Evolutionary conservation across 2,329 filamentous ascomycete genomes (phyloP), one percentile per base, ranked within the genome.

Genomic region (Fusarium temperatum): DNA sequence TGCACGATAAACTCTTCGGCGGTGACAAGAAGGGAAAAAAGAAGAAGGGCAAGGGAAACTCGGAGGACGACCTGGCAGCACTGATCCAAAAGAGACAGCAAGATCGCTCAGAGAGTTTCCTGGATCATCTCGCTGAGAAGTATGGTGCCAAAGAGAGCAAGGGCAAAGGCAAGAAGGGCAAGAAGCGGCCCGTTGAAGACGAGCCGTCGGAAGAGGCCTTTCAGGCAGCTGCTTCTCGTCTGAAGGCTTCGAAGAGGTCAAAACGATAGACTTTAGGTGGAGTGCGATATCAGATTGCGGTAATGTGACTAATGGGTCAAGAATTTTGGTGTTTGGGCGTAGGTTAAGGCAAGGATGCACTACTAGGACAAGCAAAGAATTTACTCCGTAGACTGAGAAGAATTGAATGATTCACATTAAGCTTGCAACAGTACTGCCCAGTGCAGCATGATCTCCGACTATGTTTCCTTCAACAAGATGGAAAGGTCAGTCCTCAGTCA

Each of bases 41-140:
- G 59, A 81, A 80, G 64, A 84, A 85, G 70, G 81, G 79, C 44
- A 84, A 83, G 75, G 74, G 76, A 38, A 78, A 80, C 78, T 86
- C 87, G 0, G 88, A 90, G 76, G 85, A 86, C 38, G 84, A 82
- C 26, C 85, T 97, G 44, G 90, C 91, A n/a, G 93, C 93, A 4
- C 81, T 97, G 78, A 97, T 97, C 70, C 88, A 89, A 79, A 87
- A 89, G 78, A 89, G 92, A 53, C 93, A 96, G 80, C 87, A 92
- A 75, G 87, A 88, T 45, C 70, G 93, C 39, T 82, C 81, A 10
- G 86, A 84, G 35, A 85, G 84, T 42, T 94, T 97, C 80, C 84
- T 97, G 30, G 93, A 93, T 70, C 85, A 89, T 56, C 82, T 98
- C 56, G 94, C 94, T 66, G 93, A 91, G 55, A 97, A 96, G 83